phyloP scores from a whole-genome alignment of 768 basidiomycete genomes.

The Mycena maculata region DNA sequence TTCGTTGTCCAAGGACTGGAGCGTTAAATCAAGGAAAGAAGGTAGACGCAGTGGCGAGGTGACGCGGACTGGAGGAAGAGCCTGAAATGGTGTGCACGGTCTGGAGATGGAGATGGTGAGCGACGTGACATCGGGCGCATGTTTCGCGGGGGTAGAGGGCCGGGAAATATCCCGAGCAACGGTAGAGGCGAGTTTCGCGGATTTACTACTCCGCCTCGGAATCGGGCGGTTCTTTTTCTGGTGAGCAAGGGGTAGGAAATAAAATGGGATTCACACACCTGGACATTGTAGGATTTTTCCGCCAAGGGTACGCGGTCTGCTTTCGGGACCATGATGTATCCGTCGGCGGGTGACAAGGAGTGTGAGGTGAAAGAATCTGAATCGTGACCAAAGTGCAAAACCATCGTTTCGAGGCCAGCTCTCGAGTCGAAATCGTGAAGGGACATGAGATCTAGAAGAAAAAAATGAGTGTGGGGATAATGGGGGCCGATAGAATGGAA shows the following conservation, averaged over 20 bases:
- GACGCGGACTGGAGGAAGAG: conserved; percentile 39
- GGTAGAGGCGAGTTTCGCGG: conserved; percentile 12
- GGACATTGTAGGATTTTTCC: conserved; percentile 44
- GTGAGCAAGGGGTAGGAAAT: conserved; percentile 1
- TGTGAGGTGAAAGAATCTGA: conserved; percentile 35
- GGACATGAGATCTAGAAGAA: conserved; percentile 43
- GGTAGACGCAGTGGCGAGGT: conserved; percentile 53
- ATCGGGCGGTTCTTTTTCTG: conserved; percentile 5
- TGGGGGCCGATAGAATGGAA: background rate
- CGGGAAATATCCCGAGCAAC: conserved; percentile 11
- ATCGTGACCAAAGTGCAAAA: conserved; percentile 47
- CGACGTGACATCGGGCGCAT: conserved; percentile 7
- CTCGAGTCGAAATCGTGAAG: conserved; percentile 53
- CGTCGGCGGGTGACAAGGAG: conserved; percentile 40
- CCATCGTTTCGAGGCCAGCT: conserved; percentile 55
- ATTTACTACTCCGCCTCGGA: conserved; percentile 1
- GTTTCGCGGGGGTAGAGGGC: conserved; percentile 6
- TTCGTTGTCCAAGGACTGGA: conserved; percentile 34
- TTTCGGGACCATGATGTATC: conserved; percentile 31
- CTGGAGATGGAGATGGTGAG: conserved; percentile 20
- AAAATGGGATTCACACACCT: conserved; percentile 35
- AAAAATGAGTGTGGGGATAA: conserved; percentile 14
- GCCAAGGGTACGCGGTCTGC: conserved; percentile 45
- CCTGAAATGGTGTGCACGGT: conserved; percentile 37
- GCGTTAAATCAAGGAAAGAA: conserved; percentile 47